Evolutionary conservation across 345 rosid species (phyloP).

Genomic region (Nephelium lappaceum): DNA sequence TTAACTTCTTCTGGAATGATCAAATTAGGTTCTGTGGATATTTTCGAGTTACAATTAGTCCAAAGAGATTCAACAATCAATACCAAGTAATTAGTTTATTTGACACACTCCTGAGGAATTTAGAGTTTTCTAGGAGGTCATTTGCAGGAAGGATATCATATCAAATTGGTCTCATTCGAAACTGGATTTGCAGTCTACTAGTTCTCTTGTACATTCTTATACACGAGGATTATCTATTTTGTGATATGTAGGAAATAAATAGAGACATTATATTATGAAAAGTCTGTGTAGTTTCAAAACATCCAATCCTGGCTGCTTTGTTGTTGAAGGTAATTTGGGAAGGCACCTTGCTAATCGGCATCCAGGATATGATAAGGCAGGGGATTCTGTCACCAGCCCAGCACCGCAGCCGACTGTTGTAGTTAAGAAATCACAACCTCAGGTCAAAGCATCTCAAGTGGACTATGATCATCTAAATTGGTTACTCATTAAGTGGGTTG

Average conservation of each 20-base stretch:
- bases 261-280: slow-evolving; percentile 2
- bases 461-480: slow-evolving; percentile 94
- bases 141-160: not conserved
- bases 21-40: not conserved
- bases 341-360: slow-evolving; percentile 91
- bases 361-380: slow-evolving; percentile 84
- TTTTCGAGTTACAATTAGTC: not conserved
- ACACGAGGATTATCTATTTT: not conserved
- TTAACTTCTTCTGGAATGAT: not conserved
- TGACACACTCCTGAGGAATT: not conserved
- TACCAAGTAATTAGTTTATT: not conserved
- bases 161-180: not conserved
- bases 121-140: not conserved
- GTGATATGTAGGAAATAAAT: slow-evolving; percentile 7
- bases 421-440: slow-evolving; percentile 58
- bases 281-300: not conserved
- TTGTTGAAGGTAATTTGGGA: slow-evolving; percentile 74
- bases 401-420: slow-evolving; percentile 48
- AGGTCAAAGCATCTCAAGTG: slow-evolving; percentile 54
- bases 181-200: slow-evolving; percentile 5
- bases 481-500: slow-evolving; percentile 87
- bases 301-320: slow-evolving; percentile 17
- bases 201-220: slow-evolving; percentile 10
- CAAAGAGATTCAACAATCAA: too few species aligned
- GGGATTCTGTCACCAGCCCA: slow-evolving; percentile 50